Conservation (phyloP, 176 grass and related monocot genomes). For the Panicum miliaceum region DNA sequence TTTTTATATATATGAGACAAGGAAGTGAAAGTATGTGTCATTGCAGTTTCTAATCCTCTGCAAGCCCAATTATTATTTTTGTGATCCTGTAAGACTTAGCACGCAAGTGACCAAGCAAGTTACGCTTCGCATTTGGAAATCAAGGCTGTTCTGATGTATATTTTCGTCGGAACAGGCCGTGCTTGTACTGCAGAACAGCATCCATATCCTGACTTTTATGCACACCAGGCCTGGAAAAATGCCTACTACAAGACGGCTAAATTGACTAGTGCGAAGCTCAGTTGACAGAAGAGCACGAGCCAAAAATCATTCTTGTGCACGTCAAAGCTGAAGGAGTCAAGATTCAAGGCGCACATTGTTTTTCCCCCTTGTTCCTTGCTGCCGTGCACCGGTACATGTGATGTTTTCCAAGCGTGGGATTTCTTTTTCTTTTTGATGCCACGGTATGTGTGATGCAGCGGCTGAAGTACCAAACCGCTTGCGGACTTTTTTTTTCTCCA, state of each 20-base stretch:
- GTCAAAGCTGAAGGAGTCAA: conserved; percentile 38
- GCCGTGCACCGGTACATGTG: background rate
- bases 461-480: background rate
- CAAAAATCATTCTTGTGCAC: conserved; percentile 5
- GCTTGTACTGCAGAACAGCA: conserved; percentile 5
- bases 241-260: conserved; percentile 12
- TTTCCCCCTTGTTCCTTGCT: background rate
- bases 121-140: background rate
- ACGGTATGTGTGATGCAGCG: background rate
- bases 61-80: background rate
- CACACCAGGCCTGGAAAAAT: background rate
- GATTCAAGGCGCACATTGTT: background rate
- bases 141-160: background rate
- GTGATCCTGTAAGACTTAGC: background rate
- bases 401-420: background rate
- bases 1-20: background rate
- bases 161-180: background rate
- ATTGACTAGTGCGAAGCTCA: conserved; percentile 36
- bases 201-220: conserved; percentile 25
- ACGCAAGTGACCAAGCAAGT: background rate
- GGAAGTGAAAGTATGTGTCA: background rate
- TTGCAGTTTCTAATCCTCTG: background rate
- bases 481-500: background rate
- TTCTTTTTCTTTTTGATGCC: background rate
- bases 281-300: background rate